These are phyloP conservation scores for Capronia coronata DNA, from an alignment of 2,329 filamentous ascomycete genomes.

Conservation along the genomic window DNA sequence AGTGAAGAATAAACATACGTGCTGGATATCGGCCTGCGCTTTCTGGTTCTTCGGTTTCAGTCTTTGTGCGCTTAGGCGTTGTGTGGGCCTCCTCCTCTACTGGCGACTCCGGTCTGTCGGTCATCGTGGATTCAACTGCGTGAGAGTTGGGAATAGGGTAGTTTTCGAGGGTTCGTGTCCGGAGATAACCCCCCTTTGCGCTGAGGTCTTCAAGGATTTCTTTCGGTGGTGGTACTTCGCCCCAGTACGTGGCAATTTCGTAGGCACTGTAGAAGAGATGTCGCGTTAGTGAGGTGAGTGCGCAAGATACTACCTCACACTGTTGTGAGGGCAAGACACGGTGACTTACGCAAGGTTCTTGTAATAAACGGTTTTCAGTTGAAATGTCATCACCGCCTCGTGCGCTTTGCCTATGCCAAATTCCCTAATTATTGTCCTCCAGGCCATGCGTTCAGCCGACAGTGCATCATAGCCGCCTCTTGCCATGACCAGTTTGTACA, in stretches of 20 bases:
- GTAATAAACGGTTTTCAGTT: slow-evolving; percentile 82
- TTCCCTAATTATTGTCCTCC: slow-evolving; percentile 71
- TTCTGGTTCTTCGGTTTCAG: slow-evolving; percentile 45
- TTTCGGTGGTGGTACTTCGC: slow-evolving; percentile 74
- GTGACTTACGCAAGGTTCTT: slow-evolving; percentile 64
- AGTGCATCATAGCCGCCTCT: slow-evolving; percentile 82
- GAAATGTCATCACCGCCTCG: slow-evolving; percentile 75
- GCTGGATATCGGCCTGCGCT: slow-evolving; percentile 36
- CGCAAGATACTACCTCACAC: background rate
- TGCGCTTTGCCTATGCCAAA: slow-evolving; percentile 69
- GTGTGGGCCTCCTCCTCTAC: slow-evolving; percentile 40
- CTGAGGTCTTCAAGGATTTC: slow-evolving; percentile 76
- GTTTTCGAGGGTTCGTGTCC: slow-evolving; percentile 72
- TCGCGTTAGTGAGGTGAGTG: background rate
- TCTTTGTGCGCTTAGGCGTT: slow-evolving; percentile 48
- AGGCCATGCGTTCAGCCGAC: slow-evolving; percentile 75
- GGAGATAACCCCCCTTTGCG: slow-evolving; percentile 73
- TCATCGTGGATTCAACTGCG: slow-evolving; percentile 4
- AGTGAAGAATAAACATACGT: slow-evolving; percentile 14
- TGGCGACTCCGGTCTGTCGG: slow-evolving; percentile 35
- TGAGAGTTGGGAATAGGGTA: slow-evolving; percentile 49
- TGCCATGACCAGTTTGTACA: slow-evolving; percentile 69
- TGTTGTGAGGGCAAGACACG: background rate
- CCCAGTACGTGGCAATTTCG: slow-evolving; percentile 72
- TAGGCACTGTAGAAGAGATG: slow-evolving; percentile 51